Evolutionary conservation across 2,329 filamentous ascomycete genomes (phyloP).

Genomic region (Alternaria sp.): DNA sequence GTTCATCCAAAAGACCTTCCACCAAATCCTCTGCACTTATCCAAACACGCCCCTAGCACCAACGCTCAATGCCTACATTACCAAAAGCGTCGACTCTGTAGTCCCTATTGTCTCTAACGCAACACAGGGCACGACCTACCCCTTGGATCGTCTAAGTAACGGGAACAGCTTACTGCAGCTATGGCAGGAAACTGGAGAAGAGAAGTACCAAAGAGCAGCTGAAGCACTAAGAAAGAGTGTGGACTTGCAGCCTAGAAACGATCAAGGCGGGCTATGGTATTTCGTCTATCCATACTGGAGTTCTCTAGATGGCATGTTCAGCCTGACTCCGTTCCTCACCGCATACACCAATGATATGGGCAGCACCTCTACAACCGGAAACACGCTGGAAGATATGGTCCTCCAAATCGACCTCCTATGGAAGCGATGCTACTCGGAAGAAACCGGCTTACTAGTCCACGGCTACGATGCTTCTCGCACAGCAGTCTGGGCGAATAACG

Average conservation of each 20-base stretch:
- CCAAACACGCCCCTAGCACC: neutral
- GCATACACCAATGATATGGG: slow-evolving; percentile 25
- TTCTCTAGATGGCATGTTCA: slow-evolving; percentile 65
- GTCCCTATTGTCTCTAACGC: slow-evolving; percentile 26
- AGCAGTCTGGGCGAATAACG: slow-evolving; percentile 62
- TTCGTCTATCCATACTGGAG: slow-evolving; percentile 61
- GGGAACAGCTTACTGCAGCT: slow-evolving; percentile 39
- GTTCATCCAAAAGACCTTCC: slow-evolving; percentile 47
- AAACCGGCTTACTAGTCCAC: slow-evolving; percentile 60
- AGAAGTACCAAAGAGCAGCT: slow-evolving; percentile 22
- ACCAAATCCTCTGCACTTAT: slow-evolving; percentile 25
- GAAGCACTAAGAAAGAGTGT: slow-evolving; percentile 36
- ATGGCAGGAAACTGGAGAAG: slow-evolving; percentile 23
- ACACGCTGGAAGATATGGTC: slow-evolving; percentile 25
- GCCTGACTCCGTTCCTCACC: slow-evolving; percentile 56
- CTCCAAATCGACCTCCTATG: slow-evolving; percentile 54
- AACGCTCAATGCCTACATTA: slow-evolving; percentile 21
- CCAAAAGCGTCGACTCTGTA: slow-evolving; percentile 31
- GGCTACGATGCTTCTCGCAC: slow-evolving; percentile 62
- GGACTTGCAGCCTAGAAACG: slow-evolving; percentile 40
- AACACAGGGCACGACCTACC: slow-evolving; percentile 29
- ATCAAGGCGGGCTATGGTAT: slow-evolving; percentile 48
- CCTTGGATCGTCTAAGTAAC: slow-evolving; percentile 45
- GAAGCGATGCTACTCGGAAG: slow-evolving; percentile 53
- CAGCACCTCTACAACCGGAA: neutral